Conservation (phyloP, 2,329 filamentous ascomycete genomes). For the Penicillium sp. region DNA sequence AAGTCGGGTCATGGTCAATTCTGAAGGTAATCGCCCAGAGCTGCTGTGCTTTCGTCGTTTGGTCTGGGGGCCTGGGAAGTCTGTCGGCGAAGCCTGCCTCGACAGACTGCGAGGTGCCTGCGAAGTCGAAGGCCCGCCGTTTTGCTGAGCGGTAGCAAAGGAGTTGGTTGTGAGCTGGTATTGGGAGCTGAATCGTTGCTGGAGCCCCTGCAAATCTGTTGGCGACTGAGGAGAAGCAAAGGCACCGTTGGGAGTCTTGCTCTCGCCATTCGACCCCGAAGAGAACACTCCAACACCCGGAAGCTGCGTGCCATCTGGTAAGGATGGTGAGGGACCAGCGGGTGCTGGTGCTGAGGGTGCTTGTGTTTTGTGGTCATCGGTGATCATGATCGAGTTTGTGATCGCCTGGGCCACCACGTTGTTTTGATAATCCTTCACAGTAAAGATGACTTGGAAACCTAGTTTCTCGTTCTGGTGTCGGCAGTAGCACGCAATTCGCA, state of each 20-base stretch:
- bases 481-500: slow-evolving; percentile 98
- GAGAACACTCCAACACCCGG: slow-evolving; percentile 51
- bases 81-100: slow-evolving; percentile 72
- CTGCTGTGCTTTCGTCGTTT: slow-evolving; percentile 84
- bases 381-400: slow-evolving; percentile 91
- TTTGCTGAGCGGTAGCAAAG: slow-evolving; percentile 45
- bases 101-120: slow-evolving; percentile 68
- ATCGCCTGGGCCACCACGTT: slow-evolving; percentile 82
- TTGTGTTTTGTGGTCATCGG: slow-evolving; percentile 95
- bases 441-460: slow-evolving; percentile 93
- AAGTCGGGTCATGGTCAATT: slow-evolving; percentile 79
- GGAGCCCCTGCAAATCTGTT: slow-evolving; percentile 65
- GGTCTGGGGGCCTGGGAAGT: slow-evolving; percentile 65
- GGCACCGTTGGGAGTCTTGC: slow-evolving; percentile 27
- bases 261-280: slow-evolving; percentile 36
- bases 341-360: slow-evolving; percentile 46
- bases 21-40: slow-evolving; percentile 70
- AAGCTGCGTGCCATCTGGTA: slow-evolving; percentile 45
- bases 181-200: slow-evolving; percentile 54
- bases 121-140: slow-evolving; percentile 46
- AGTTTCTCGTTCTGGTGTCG: slow-evolving; percentile 92
- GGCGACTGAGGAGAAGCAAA: slow-evolving; percentile 41
- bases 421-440: slow-evolving; percentile 79
- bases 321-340: slow-evolving; percentile 37
- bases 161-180: slow-evolving; percentile 45